Conservation (phyloP, 2,329 filamentous ascomycete genomes). For the Phialophora expanda region DNA sequence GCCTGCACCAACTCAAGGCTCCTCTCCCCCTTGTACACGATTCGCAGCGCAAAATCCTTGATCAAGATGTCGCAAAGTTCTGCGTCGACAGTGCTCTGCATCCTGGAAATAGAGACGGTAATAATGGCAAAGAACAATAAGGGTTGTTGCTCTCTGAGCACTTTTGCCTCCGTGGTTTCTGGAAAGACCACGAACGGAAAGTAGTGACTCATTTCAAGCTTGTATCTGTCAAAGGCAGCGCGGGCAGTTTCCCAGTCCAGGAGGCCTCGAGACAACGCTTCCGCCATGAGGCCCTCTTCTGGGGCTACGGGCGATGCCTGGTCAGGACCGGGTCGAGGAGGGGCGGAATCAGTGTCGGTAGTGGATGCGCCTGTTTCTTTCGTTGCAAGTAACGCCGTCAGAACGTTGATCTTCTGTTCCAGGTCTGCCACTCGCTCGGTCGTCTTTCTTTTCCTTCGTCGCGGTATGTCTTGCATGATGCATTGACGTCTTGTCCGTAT, state of each 20-base stretch:
- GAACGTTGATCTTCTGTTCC: conserved; percentile 86
- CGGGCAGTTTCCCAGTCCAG: conserved; percentile 58
- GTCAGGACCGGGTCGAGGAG: not conserved
- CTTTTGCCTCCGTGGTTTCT: conserved; percentile 57
- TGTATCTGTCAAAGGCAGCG: conserved; percentile 61
- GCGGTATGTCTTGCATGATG: conserved; percentile 76
- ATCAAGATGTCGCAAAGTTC: conserved; percentile 71
- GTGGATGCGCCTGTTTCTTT: conserved; percentile 37
- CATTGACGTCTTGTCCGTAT: conserved; percentile 77
- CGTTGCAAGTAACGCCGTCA: conserved; percentile 78
- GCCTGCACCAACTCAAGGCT: conserved; percentile 81
- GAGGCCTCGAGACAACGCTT: conserved; percentile 56
- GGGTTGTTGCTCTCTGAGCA: conserved; percentile 63
- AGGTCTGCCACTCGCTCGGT: conserved; percentile 86
- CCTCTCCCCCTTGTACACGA: conserved; percentile 77
- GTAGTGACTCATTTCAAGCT: conserved; percentile 59
- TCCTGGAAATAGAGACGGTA: conserved; percentile 56
- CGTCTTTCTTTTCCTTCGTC: conserved; percentile 81
- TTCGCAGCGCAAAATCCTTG: conserved; percentile 72
- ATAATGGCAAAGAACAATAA: conserved; percentile 65
- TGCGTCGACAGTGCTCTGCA: conserved; percentile 61
- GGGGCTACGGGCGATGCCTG: conserved; percentile 3
- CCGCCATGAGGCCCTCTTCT: conserved; percentile 43
- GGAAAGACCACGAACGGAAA: conserved; percentile 65
- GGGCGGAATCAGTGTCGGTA: not conserved